Percentiles rank a stretch among this genome's conserved stretches.
Conservation (phyloP, 768 basidiomycete species). For the Lyophyllum atratum region DNA sequence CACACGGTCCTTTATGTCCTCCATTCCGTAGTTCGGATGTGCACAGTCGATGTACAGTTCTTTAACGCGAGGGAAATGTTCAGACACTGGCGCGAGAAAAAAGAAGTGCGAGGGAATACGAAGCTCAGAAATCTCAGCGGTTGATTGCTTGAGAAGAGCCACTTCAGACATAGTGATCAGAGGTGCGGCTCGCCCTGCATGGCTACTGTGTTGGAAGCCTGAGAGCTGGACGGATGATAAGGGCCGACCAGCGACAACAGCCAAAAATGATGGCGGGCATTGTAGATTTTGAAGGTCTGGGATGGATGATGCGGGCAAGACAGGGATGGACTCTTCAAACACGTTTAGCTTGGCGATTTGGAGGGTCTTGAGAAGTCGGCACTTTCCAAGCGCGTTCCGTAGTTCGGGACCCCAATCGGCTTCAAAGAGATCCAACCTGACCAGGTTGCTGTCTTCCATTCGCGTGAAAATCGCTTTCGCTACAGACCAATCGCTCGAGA, state of each 20-base stretch:
- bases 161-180: not conserved
- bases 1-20: no score
- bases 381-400: conserved; percentile 5
- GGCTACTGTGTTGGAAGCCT: not conserved
- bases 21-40: not conserved
- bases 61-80: conserved; percentile 3
- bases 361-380: conserved; percentile 6
- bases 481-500: not conserved
- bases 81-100: not conserved
- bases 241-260: conserved; percentile 6
- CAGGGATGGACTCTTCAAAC: not conserved
- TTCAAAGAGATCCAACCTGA: not conserved
- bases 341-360: not conserved
- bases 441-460: not conserved
- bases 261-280: conserved; percentile 2
- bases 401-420: not conserved
- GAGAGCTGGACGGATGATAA: conserved; percentile 7
- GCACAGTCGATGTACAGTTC: not conserved
- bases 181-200: not conserved
- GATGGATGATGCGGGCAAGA: conserved; percentile 7
- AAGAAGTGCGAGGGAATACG: conserved; percentile 7
- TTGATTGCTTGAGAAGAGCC: not conserved
- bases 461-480: not conserved
- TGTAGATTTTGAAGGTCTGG: conserved; percentile 7
- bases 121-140: not conserved